phyloP scores from a whole-genome alignment of 352 stramenopile genomes.

The Pythium aristosporum region DNA sequence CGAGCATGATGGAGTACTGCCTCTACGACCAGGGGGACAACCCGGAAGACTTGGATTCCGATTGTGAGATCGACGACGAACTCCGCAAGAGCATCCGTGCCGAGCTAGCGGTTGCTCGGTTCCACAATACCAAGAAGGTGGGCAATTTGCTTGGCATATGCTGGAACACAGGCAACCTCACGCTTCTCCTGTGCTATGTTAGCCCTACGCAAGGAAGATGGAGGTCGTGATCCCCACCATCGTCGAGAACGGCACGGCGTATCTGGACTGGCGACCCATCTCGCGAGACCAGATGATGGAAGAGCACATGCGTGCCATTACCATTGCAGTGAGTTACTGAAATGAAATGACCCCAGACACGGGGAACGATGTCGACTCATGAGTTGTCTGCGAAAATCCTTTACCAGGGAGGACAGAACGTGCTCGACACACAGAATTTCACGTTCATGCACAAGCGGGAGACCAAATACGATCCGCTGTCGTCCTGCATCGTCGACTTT shows the following conservation, averaged over 20 bases:
- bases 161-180: background rate
- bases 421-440: slow-evolving; percentile 75
- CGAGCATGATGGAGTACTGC: slow-evolving; percentile 81
- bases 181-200: background rate
- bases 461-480: slow-evolving; percentile 90
- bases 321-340: slow-evolving; percentile 41
- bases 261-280: slow-evolving; percentile 72
- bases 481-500: slow-evolving; percentile 92
- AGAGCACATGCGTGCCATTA: slow-evolving; percentile 64
- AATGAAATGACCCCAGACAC: background rate
- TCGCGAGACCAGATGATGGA: slow-evolving; percentile 81
- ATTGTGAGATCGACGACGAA: slow-evolving; percentile 79
- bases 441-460: slow-evolving; percentile 85
- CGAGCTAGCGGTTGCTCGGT: slow-evolving; percentile 70
- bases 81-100: slow-evolving; percentile 71
- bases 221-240: slow-evolving; percentile 79
- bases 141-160: background rate
- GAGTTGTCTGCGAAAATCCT: background rate
- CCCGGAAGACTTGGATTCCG: slow-evolving; percentile 79
- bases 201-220: slow-evolving; percentile 79
- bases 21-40: slow-evolving; percentile 87
- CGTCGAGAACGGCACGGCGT: slow-evolving; percentile 52
- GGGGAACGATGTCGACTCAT: background rate
- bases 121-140: slow-evolving; percentile 76
- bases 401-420: slow-evolving; percentile 74